Conservation (phyloP, 139 green algal species). For the Klebsormidium nitens region DNA sequence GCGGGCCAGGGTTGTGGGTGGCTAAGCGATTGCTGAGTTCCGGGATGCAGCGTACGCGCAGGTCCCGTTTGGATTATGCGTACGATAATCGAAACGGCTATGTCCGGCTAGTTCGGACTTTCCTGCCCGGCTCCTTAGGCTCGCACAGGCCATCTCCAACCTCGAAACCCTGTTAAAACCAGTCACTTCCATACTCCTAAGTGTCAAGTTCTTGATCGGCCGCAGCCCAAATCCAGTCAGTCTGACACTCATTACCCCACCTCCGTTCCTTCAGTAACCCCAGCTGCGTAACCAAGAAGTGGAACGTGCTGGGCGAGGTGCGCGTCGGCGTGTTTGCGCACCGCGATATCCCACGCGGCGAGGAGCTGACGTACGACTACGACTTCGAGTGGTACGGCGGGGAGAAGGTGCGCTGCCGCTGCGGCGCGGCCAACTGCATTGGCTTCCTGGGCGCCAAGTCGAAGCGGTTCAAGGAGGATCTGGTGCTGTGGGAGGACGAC, state of each 20-base stretch:
- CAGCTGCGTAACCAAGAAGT: conserved; percentile 99
- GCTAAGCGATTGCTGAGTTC: not conserved
- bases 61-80: not conserved
- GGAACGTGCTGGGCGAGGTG: conserved; percentile 89
- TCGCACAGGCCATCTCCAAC: too few relatives aligned
- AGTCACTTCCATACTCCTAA: too few relatives aligned
- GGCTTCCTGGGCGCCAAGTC: conserved; percentile 42
- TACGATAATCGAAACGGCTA: not conserved
- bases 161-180: too few relatives aligned
- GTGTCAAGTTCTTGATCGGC: too few relatives aligned
- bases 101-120: too few relatives aligned
- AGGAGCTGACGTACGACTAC: conserved; percentile 74
- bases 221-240: too few relatives aligned
- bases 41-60: not conserved
- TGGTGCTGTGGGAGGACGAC: too few relatives aligned
- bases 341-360: conserved; percentile 55
- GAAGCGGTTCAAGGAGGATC: conserved; percentile 1
- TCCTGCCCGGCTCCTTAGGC: too few relatives aligned
- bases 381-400: conserved; percentile 40
- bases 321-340: conserved; percentile 86
- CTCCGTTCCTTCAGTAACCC: conserved; percentile 53
- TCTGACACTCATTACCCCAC: not conserved
- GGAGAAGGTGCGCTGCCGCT: conserved; percentile 36
- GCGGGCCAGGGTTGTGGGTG: not conserved
- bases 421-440: conserved; percentile 20